phyloP scores from a whole-genome alignment of 306 rosid genomes.

The Carpinus viminea region DNA sequence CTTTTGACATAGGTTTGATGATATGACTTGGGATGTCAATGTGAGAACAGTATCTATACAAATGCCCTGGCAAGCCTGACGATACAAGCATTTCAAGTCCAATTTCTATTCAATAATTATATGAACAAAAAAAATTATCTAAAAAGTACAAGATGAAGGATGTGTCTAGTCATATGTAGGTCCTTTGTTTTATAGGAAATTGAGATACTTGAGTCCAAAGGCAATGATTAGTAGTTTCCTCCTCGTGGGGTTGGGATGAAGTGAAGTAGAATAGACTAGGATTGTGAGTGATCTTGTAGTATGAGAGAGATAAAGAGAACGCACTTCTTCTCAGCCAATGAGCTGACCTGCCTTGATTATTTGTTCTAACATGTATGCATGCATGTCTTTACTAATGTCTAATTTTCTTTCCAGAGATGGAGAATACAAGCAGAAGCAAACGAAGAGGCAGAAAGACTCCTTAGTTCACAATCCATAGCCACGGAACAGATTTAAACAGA shows the following conservation, averaged over 20 bases:
- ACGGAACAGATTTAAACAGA: conserved; percentile 43
- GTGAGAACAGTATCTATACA: not conserved
- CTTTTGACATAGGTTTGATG: not conserved
- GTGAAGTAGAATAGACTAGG: not conserved
- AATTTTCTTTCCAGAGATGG: conserved; percentile 56
- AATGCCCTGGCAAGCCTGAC: conserved; percentile 7
- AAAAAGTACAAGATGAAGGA: conserved; percentile 11
- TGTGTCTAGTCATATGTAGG: not conserved
- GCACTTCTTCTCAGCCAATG: not conserved
- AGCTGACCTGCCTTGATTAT: no score
- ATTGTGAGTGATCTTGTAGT: not conserved
- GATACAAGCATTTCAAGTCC: conserved; percentile 1
- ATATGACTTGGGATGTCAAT: not conserved
- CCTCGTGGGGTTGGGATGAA: no score
- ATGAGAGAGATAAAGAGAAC: not conserved
- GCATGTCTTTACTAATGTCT: not conserved
- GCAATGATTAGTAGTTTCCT: not conserved
- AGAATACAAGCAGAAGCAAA: conserved; percentile 84
- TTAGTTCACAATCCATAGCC: conserved; percentile 65
- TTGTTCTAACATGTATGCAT: not conserved
- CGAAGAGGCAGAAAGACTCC: conserved; percentile 93
- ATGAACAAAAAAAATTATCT: conserved; percentile 3
- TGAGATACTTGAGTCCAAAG: not conserved
- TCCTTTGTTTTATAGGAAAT: not conserved
- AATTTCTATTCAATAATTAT: not conserved